These are phyloP conservation scores for Nymphaea colorata DNA, from an alignment of 164 flowering plant genomes.

Conservation along the genomic window DNA sequence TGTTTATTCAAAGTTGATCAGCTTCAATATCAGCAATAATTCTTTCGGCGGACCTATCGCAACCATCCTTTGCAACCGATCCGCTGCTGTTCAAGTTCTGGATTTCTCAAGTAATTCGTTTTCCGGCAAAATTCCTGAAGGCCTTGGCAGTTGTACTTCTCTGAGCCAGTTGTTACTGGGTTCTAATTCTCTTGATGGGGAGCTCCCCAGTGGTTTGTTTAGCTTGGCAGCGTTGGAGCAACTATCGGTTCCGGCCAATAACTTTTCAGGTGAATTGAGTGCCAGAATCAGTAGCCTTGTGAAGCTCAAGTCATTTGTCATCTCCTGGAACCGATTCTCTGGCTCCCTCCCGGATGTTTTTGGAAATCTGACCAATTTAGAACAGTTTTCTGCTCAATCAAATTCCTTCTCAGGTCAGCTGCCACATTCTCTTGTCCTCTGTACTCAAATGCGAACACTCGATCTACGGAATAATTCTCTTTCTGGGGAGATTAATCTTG, in stretches of 20 bases:
- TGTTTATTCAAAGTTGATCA: not conserved
- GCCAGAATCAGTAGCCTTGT: constrained; percentile 3
- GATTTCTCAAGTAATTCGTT: constrained; percentile 10
- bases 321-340: constrained; percentile 9
- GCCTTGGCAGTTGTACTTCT: constrained; percentile 1
- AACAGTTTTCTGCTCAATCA: constrained; percentile 6
- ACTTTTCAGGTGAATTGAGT: constrained; percentile 5
- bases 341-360: constrained; percentile 11
- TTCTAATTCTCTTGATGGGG: constrained; percentile 5
- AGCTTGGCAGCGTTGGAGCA: constrained; percentile 2
- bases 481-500: constrained; percentile 4
- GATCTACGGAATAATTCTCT: constrained; percentile 11
- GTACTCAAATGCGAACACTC: constrained; percentile 1
- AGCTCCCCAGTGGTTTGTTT: constrained; percentile 5
- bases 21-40: constrained; percentile 7
- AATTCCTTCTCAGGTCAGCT: constrained; percentile 6
- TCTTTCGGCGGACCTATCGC: constrained; percentile 7
- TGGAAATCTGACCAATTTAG: constrained; percentile 2
- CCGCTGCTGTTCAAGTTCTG: constrained; percentile 7
- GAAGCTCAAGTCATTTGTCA: constrained; percentile 3
- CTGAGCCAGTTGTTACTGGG: not conserved
- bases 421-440: constrained; percentile 5
- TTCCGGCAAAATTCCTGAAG: constrained; percentile 5
- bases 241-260: constrained; percentile 5
- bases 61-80: constrained; percentile 3